Percentiles rank a stretch among this genome's conserved stretches.
Conservation (phyloP, 1,284 basidiomycete genomes). For the Cryptococcus sp. region DNA sequence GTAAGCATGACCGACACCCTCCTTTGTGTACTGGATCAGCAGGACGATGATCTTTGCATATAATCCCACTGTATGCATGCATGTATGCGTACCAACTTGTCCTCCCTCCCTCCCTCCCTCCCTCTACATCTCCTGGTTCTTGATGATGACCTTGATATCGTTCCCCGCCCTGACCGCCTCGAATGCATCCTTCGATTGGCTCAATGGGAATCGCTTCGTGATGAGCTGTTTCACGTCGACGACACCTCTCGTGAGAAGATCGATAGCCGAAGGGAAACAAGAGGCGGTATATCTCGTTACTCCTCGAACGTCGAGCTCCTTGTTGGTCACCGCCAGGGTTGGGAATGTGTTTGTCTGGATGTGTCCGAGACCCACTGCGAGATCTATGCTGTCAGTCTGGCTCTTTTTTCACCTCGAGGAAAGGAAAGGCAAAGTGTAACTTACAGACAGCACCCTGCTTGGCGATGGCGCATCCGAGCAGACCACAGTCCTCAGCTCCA, state of each 20-base stretch:
- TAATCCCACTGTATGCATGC: too few relatives aligned
- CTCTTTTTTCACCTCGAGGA: not conserved
- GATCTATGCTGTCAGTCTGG: constrained; percentile 23
- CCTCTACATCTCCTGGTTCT: constrained; percentile 32
- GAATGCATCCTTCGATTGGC: constrained; percentile 49
- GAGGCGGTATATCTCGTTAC: constrained; percentile 44
- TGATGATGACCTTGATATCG: constrained; percentile 43
- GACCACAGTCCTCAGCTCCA: constrained; percentile 59
- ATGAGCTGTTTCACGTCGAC: constrained; percentile 55
- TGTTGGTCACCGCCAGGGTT: constrained; percentile 49
- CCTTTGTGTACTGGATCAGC: too few relatives aligned
- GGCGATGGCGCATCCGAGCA: constrained; percentile 54
- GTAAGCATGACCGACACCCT: too few relatives aligned
- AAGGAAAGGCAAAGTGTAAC: constrained; percentile 12
- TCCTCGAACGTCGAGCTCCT: constrained; percentile 68
- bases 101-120: too few relatives aligned
- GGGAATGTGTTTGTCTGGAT: constrained; percentile 41
- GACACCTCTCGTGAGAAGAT: constrained; percentile 51
- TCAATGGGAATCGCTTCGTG: constrained; percentile 54
- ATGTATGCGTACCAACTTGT: too few relatives aligned
- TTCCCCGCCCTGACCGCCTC: constrained; percentile 51
- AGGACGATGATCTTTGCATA: too few relatives aligned
- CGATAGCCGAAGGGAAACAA: constrained; percentile 51
- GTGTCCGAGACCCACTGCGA: constrained; percentile 41
- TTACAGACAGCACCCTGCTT: constrained; percentile 55